Evolutionary conservation across 129 eudicot genomes (phyloP).

Genomic region (Escallonia herrerae): DNA sequence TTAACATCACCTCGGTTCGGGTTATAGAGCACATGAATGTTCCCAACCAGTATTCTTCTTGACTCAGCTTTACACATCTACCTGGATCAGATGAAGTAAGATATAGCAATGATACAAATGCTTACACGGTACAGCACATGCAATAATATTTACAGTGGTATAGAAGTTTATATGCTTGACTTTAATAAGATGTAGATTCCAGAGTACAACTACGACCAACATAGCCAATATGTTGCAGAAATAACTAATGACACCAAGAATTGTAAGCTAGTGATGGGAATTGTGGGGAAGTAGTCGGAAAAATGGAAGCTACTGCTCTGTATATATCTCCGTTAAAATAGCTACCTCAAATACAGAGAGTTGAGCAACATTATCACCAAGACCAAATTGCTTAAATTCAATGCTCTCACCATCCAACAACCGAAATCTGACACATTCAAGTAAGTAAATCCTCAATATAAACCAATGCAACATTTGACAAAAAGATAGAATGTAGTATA

Average conservation of each 20-base stretch:
- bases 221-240: too few species aligned
- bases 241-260: too few species aligned
- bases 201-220: neutral
- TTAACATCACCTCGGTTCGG: conserved; percentile 42
- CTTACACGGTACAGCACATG: neutral
- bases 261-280: too few species aligned
- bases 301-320: too few species aligned
- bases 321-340: neutral
- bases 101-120: neutral
- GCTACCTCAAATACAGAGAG: conserved; percentile 43
- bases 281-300: too few species aligned
- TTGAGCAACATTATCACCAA: conserved; percentile 46
- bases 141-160: neutral
- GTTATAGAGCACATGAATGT: conserved; percentile 33
- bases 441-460: neutral
- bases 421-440: conserved; percentile 19
- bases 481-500: neutral
- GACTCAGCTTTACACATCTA: conserved; percentile 23
- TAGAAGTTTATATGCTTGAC: neutral
- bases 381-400: conserved; percentile 29
- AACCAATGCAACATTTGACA: neutral
- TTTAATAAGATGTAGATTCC: neutral
- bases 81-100: conserved; percentile 26
- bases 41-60: conserved; percentile 28
- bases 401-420: conserved; percentile 28